Conservation (phyloP, 2,329 filamentous ascomycete genomes). For the Paramyrothecium sp. region DNA sequence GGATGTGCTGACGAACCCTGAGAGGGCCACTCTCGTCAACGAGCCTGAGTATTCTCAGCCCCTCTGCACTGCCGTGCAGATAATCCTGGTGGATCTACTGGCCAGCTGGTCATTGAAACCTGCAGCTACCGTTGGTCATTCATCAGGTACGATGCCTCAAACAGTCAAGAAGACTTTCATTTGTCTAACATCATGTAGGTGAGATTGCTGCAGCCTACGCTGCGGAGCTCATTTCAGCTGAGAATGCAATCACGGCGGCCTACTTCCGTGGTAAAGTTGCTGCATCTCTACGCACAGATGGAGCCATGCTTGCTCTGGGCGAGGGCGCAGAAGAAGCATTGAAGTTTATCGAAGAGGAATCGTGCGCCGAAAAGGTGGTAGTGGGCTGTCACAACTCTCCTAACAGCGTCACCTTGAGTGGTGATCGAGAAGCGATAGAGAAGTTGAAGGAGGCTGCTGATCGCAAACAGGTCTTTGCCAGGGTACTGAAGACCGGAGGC, state of each 20-base stretch:
- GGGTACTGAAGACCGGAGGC: not conserved
- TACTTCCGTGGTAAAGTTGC: not conserved
- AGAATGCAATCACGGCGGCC: slow-evolving; percentile 6
- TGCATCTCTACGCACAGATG: not conserved
- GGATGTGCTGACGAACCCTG: slow-evolving; percentile 9
- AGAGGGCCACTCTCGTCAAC: slow-evolving; percentile 10
- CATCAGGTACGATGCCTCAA: slow-evolving; percentile 2
- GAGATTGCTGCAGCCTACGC: slow-evolving; percentile 16
- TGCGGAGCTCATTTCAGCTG: slow-evolving; percentile 4
- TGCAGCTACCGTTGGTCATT: slow-evolving; percentile 12
- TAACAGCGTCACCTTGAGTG: not conserved
- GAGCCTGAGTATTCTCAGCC: slow-evolving; percentile 21
- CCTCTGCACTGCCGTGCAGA: slow-evolving; percentile 32
- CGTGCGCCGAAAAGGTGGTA: not conserved
- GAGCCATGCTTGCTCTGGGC: slow-evolving; percentile 1
- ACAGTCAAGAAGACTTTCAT: not conserved
- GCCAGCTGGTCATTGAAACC: slow-evolving; percentile 3
- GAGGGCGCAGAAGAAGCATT: not conserved
- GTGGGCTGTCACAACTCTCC: not conserved
- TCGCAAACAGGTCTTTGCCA: not conserved
- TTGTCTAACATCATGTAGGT: not conserved
- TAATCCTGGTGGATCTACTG: slow-evolving; percentile 27
- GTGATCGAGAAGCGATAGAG: not conserved
- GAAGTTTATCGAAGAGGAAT: not conserved
- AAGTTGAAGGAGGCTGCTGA: not conserved